Evolutionary conservation across 148 eudicot species (phyloP).

Genomic region (Rhododendron simsii): DNA sequence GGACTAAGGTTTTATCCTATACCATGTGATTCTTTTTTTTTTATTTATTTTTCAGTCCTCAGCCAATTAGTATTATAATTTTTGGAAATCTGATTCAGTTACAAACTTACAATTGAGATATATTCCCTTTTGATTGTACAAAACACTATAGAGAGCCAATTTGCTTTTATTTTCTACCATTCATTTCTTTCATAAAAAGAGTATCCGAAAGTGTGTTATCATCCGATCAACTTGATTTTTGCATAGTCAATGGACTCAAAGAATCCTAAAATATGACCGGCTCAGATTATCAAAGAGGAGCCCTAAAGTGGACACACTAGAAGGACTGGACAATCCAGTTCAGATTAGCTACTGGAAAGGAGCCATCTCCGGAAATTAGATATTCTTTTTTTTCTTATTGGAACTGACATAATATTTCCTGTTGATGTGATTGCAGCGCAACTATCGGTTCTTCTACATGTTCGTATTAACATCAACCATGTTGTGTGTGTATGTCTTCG

Average conservation of each 20-base stretch:
- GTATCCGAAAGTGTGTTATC: background rate
- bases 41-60: background rate
- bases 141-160: too few species aligned
- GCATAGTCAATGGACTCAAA: background rate
- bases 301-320: background rate
- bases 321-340: background rate
- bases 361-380: background rate
- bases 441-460: slow-evolving; percentile 78
- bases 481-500: slow-evolving; percentile 76
- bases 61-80: background rate
- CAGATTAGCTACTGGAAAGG: background rate
- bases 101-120: background rate
- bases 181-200: too few species aligned
- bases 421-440: slow-evolving; percentile 63
- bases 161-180: too few species aligned
- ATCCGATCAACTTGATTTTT: background rate
- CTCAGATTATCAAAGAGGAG: background rate
- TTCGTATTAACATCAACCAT: slow-evolving; percentile 71
- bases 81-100: background rate
- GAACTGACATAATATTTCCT: background rate
- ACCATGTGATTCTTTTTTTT: background rate
- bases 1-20: background rate
- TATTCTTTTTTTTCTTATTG: background rate
- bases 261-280: background rate
- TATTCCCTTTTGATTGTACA: too few species aligned